Base-by-base conservation (phyloP, 2,329 filamentous ascomycete genomes). In the Fusarium longipes region DNA sequence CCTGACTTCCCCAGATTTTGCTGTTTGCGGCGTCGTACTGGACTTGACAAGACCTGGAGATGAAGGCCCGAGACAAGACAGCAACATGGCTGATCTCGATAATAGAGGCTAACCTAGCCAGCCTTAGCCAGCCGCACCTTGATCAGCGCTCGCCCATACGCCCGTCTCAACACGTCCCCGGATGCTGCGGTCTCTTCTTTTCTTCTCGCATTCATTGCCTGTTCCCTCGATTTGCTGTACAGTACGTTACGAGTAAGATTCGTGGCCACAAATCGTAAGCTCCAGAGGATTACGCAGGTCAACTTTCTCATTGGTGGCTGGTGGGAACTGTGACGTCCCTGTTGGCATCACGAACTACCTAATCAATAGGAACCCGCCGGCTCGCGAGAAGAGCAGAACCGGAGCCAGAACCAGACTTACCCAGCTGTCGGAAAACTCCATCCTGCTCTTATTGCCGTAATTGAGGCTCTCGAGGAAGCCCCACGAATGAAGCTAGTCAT, bases 1-100 rank as follows among this genome's bases (percentile, higher is more conserved):
- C 75, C 73, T 75, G 75, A 42, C 67, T 77, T 76, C 75, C 75
- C 75, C 75, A 70, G 75, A 77, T 76, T 77, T 68, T 73, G 39
- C 51, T 65, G 59, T 51, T 57, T 63, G 65, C 48, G 65, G 61
- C 51, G 48, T 50, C 52, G 57, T 43, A 48, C 45, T 48, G 40
- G 24, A 36, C 56, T 52, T 65, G 65, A 62, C 47, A 61, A 33
- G 59, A 68, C 45, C 38, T 65, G 40, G 59, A 65, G 45, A 53
- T 63, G 58, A 66, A 67, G 57, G 20, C 51, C 63, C 29, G 36
- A 61, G 50, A 66, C 38, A 14, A 40, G 38, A 35, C 44, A 14
- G n/a, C 14, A 22, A 38, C 45, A 36, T 57, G 39, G 55, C 54
- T 51, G 65, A 66, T 66, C 54, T 39, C 39, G 17, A 44, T 30